Evolutionary conservation across 257 asterid genomes (phyloP).

Genomic region (Plantago elongata): DNA sequence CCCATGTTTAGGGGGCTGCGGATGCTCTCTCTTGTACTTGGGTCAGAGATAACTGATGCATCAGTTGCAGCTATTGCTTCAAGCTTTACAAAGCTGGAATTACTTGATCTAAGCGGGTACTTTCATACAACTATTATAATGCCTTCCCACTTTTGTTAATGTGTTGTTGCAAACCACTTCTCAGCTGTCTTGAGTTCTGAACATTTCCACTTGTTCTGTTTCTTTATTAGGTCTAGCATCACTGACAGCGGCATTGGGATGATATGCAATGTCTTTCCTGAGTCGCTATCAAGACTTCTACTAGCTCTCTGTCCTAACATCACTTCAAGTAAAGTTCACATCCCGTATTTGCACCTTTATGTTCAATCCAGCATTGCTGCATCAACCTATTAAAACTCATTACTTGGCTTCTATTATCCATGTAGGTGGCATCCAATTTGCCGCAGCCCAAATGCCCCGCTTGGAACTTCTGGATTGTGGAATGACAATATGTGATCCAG

Average conservation of each 20-base stretch:
- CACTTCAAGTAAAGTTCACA: slow-evolving; percentile 68
- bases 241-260: slow-evolving; percentile 94
- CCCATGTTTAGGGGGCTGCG: slow-evolving; percentile 59
- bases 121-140: slow-evolving; percentile 17
- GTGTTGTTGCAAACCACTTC: background rate
- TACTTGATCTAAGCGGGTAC: slow-evolving; percentile 98
- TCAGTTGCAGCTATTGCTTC: slow-evolving; percentile 94
- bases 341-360: slow-evolving; percentile 4
- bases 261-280: slow-evolving; percentile 91
- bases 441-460: slow-evolving; percentile 80
- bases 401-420: slow-evolving; percentile 7
- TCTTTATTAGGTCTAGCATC: slow-evolving; percentile 69
- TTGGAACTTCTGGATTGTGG: slow-evolving; percentile 95
- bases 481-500: slow-evolving; percentile 71
- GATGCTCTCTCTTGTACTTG: slow-evolving; percentile 94
- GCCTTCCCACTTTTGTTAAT: background rate
- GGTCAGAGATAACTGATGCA: slow-evolving; percentile 91
- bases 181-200: background rate
- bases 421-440: slow-evolving; percentile 94
- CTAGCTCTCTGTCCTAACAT: slow-evolving; percentile 93
- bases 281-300: slow-evolving; percentile 73
- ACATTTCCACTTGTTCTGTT: slow-evolving; percentile 13
- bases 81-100: slow-evolving; percentile 68
- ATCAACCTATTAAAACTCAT: slow-evolving; percentile 6
- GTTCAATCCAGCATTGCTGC: background rate